A percentile compares a stretch with the other conserved stretches of the same genome.
Evolutionary conservation across 768 basidiomycete species (phyloP).

Genomic region (Dacryopinax spathularia): DNA sequence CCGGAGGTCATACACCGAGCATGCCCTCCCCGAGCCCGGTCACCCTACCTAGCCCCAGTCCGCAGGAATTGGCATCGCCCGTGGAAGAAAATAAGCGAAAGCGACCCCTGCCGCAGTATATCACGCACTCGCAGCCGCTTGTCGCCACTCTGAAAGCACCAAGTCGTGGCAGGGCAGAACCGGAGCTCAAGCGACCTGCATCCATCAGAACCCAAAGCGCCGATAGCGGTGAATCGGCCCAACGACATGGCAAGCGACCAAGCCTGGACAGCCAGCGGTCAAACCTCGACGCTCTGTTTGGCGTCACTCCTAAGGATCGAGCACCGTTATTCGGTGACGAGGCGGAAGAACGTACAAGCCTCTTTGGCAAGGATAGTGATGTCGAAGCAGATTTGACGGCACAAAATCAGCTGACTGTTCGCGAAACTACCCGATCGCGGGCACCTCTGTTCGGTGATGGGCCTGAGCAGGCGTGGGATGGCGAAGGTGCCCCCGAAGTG

Average conservation of each 20-base stretch:
- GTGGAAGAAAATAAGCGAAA: neutral
- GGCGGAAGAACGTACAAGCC: neutral
- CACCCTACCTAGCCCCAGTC: neutral
- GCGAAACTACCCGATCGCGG: constrained; percentile 10
- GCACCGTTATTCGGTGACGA: neutral
- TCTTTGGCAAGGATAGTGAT: constrained; percentile 54
- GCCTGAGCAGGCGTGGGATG: neutral
- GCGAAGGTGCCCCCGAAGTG: constrained; percentile 4
- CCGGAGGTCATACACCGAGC: constrained; percentile 8
- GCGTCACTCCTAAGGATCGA: neutral
- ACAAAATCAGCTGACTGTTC: neutral
- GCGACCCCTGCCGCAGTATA: neutral
- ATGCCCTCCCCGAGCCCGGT: neutral
- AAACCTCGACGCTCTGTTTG: neutral
- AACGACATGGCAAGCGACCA: neutral
- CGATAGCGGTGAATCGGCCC: neutral
- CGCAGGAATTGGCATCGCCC: neutral
- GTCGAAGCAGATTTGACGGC: neutral
- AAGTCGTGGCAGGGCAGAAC: neutral
- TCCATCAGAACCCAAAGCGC: neutral
- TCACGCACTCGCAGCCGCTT: neutral
- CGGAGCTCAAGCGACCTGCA: neutral
- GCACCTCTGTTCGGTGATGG: constrained; percentile 27
- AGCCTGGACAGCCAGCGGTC: neutral
- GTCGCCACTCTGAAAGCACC: neutral